These are phyloP conservation scores for Hydnomerulius pinastri DNA, from an alignment of 768 basidiomycete genomes.

Conservation along the genomic window DNA sequence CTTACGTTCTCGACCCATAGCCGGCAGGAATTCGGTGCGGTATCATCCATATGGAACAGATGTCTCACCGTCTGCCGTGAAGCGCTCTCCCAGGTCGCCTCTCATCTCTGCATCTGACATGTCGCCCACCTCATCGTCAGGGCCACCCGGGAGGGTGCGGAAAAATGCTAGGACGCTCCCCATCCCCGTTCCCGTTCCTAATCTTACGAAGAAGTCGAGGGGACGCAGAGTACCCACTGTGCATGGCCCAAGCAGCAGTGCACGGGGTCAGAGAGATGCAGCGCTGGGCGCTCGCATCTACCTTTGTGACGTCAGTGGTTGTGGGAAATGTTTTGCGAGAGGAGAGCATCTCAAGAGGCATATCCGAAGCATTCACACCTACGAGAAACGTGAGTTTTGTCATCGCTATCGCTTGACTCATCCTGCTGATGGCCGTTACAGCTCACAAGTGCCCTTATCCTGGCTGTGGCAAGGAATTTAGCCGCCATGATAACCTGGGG, in stretches of 20 bases:
- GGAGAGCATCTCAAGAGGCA: constrained; percentile 92
- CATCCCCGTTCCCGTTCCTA: constrained; percentile 63
- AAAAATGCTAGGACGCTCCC: constrained; percentile 45
- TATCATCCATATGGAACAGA: constrained; percentile 34
- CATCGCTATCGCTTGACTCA: constrained; percentile 7
- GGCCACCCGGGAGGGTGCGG: constrained; percentile 29
- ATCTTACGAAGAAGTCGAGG: constrained; percentile 71
- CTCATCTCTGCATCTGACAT: constrained; percentile 30
- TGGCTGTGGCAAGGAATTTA: constrained; percentile 82
- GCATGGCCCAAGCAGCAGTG: constrained; percentile 26
- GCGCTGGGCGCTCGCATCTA: constrained; percentile 54
- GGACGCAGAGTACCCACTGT: constrained; percentile 66
- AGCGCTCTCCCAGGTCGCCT: constrained; percentile 33
- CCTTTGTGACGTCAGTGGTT: constrained; percentile 77
- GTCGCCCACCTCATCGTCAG: constrained; percentile 26
- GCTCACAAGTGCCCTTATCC: constrained; percentile 82
- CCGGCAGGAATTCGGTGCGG: constrained; percentile 34
- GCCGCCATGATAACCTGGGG: constrained; percentile 83
- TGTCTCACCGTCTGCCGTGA: constrained; percentile 31
- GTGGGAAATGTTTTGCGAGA: constrained; percentile 85
- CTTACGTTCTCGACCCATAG: constrained; percentile 38
- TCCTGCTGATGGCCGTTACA: constrained; percentile 31
- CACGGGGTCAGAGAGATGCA: constrained; percentile 36
- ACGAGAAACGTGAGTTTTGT: constrained; percentile 78
- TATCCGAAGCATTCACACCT: constrained; percentile 84